Evolutionary conservation across 148 eudicot genomes (phyloP), one percentile per base, ranked within the genome.

Genomic region (Heliosperma pusillum): DNA sequence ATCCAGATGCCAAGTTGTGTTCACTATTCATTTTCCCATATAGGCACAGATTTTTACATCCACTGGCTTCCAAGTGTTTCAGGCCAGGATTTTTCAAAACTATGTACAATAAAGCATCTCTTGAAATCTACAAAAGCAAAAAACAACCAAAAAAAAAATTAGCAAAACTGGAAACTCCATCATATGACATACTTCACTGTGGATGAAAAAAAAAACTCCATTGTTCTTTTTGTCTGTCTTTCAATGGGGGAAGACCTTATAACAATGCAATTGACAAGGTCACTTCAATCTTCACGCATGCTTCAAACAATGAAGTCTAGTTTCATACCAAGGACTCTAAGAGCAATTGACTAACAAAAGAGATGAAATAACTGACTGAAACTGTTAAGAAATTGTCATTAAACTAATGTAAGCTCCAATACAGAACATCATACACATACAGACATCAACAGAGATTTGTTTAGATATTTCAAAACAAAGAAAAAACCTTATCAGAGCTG

Each of bases 121-220:
- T 78, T 72, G 97, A 88, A 62, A 91, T 84, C 98, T 94, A 87
- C 69, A 86, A 77, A 63, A 36, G 73, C 20, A 77, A 5, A 68
- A 81, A n/a, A 70, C 3, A 33, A 33, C 0, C 3, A 1, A 33
- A 33, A 33, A 33, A 33, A 33, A 33, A 33, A 33, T 17, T 66
- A 67, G 60, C 25, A 75, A 55, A 63, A 57, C 58, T 27, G 50
- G 10, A 57, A 17, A 21, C 6, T 33, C 24, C 64, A 69, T 52
- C 53, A 59, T 26, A 68, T 26, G 22, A 33, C 3, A 65, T 9
- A 3, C 53, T 44, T 36, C 12, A 67, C 21, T 15, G 27, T 63
- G 66, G 40, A 63, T 2, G 5, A 63, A 24, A 57, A 5, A 2
- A 19, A 0, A 4, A n/a, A 7, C n/a, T 0, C 9, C 6, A 10